Conservation (phyloP, 139 green algal species). For the Zygnema circumcarinatum region DNA sequence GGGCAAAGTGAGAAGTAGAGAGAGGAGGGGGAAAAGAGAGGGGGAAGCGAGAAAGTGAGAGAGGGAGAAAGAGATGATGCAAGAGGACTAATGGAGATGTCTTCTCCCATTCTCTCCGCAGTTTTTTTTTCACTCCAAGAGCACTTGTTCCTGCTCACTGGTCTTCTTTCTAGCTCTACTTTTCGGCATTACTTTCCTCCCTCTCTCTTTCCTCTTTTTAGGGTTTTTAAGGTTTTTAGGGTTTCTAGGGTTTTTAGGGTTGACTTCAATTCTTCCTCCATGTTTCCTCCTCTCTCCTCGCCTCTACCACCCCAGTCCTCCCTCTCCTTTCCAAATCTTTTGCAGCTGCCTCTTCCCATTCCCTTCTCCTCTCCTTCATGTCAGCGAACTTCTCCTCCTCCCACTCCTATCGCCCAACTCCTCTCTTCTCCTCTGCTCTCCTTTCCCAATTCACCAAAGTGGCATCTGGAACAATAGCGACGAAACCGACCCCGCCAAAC, state of each 20-base stretch:
- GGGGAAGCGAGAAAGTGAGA: too few species aligned
- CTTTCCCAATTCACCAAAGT: not conserved
- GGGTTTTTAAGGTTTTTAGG: not conserved
- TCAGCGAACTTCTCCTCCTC: slow-evolving; percentile 20
- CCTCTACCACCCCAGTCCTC: slow-evolving; percentile 18
- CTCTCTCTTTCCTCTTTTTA: not conserved
- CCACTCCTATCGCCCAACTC: not conserved
- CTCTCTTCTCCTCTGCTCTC: not conserved
- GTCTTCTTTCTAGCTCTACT: too few species aligned
- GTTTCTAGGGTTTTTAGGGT: slow-evolving; percentile 10
- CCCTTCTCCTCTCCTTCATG: slow-evolving; percentile 22
- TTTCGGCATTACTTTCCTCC: too few species aligned
- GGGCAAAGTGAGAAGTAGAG: too few species aligned
- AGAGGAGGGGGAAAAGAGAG: too few species aligned
- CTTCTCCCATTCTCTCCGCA: too few species aligned
- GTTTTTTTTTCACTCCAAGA: too few species aligned
- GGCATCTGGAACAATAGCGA: too few species aligned
- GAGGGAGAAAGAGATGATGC: too few species aligned
- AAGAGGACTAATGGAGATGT: too few species aligned
- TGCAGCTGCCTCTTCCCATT: not conserved
- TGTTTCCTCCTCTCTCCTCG: not conserved
- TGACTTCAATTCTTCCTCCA: not conserved
- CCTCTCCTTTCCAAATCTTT: slow-evolving; percentile 8
- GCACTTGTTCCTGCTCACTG: too few species aligned
- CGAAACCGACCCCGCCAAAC: too few species aligned